A percentile compares a stretch with the other conserved stretches of the same genome.
These are phyloP conservation scores for Neurospora sp. DNA, from an alignment of 495 filamentous ascomycete genomes.

Conservation along the genomic window DNA sequence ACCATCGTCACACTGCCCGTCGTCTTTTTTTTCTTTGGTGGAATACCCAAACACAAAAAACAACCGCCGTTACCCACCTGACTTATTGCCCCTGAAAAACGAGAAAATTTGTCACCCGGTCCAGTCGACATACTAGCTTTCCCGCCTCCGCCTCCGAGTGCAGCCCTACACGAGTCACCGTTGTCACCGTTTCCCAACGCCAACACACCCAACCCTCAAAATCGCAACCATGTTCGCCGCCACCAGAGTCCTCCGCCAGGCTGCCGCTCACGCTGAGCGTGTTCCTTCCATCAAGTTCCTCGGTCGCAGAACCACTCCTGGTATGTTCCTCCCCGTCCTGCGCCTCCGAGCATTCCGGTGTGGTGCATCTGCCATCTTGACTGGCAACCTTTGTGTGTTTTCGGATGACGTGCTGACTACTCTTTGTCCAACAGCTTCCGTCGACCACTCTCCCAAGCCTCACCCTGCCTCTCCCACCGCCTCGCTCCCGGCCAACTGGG, in stretches of 20 bases:
- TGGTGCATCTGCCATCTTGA: background rate
- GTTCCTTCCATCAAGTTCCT: slow-evolving; percentile 85
- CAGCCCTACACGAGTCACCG: background rate
- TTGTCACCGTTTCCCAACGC: background rate
- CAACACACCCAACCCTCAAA: background rate
- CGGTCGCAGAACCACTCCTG: slow-evolving; percentile 72
- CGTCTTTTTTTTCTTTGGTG: background rate
- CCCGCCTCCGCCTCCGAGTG: background rate
- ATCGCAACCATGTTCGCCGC: slow-evolving; percentile 44
- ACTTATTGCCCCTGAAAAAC: background rate
- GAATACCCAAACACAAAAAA: background rate
- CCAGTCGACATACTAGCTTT: background rate
- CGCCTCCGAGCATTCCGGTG: background rate
- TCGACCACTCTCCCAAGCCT: slow-evolving; percentile 73
- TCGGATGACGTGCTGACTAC: background rate
- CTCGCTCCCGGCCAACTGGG: slow-evolving; percentile 43
- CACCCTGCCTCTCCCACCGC: slow-evolving; percentile 50
- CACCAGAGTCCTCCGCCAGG: slow-evolving; percentile 57
- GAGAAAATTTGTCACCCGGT: background rate
- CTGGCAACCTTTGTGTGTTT: background rate
- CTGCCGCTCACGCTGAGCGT: slow-evolving; percentile 51
- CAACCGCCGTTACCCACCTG: background rate
- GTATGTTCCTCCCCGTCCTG: slow-evolving; percentile 41
- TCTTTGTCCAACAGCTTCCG: slow-evolving; percentile 36
- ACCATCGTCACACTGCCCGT: background rate